These are phyloP conservation scores for Botrytis cinerea DNA, from an alignment of 2,329 filamentous ascomycete species.

Conservation along the genomic window DNA sequence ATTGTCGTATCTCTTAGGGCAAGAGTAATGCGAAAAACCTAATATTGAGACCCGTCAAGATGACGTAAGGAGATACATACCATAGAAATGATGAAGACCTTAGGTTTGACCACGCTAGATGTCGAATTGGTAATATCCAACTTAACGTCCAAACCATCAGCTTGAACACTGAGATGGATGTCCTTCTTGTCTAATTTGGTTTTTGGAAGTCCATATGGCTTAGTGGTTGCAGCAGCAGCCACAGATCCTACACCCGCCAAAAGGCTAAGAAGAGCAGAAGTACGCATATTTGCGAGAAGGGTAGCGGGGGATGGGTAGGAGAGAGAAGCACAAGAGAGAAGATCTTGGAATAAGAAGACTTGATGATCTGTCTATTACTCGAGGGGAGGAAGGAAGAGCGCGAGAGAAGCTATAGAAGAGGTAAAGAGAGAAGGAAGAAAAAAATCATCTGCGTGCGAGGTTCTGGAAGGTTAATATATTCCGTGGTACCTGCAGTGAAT, in stretches of 20 bases:
- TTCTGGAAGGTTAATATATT: conserved; percentile 20
- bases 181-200: conserved; percentile 14
- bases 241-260: conserved; percentile 18
- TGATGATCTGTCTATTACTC: not conserved
- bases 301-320: not conserved
- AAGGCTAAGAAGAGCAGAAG: conserved; percentile 18
- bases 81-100: conserved; percentile 64
- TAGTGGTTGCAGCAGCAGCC: conserved; percentile 16
- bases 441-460: not conserved
- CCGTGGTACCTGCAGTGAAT: conserved; percentile 17
- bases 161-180: conserved; percentile 16
- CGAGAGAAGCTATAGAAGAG: not conserved
- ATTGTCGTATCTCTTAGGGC: not conserved
- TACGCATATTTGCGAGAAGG: conserved; percentile 15
- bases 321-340: not conserved
- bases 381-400: not conserved
- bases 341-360: not conserved
- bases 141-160: conserved; percentile 13
- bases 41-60: not conserved
- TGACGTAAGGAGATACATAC: conserved; percentile 44
- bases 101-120: conserved; percentile 46
- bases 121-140: conserved; percentile 14
- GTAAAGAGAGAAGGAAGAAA: not conserved
- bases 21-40: not conserved
- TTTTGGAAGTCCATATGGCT: conserved; percentile 13